These are phyloP conservation scores for Candida anglica DNA, from an alignment of 805 yeast species.

Conservation along the genomic window DNA sequence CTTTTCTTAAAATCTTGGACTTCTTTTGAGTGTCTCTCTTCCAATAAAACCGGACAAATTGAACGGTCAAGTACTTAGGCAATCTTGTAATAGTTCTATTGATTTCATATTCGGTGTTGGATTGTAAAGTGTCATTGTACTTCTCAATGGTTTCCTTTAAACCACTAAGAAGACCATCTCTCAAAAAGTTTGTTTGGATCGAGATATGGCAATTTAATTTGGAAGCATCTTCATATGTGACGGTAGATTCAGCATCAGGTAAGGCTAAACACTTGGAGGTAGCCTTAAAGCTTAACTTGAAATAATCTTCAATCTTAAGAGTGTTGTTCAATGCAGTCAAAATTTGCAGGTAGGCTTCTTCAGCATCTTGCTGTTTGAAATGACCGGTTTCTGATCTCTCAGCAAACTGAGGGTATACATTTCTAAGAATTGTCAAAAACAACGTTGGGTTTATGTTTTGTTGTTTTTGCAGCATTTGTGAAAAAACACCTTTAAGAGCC, in stretches of 20 bases:
- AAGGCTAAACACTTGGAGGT: constrained; percentile 57
- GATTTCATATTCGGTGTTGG: constrained; percentile 69
- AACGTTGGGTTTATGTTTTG: constrained; percentile 61
- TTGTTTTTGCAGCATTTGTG: constrained; percentile 41
- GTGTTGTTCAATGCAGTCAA: constrained; percentile 47
- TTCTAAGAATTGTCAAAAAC: constrained; percentile 63
- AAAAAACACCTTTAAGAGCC: constrained; percentile 42
- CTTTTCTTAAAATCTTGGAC: constrained; percentile 90
- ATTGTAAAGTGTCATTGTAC: constrained; percentile 62
- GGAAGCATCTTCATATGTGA: constrained; percentile 45
- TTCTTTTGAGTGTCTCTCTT: constrained; percentile 86
- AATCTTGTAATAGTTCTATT: constrained; percentile 61
- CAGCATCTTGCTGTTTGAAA: constrained; percentile 96
- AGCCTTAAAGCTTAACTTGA: constrained; percentile 63
- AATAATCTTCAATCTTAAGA: constrained; percentile 51
- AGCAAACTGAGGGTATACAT: constrained; percentile 80
- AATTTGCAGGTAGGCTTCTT: constrained; percentile 86
- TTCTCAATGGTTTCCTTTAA: constrained; percentile 77
- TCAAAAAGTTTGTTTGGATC: constrained; percentile 78
- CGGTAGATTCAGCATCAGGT: constrained; percentile 24
- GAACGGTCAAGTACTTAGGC: constrained; percentile 85
- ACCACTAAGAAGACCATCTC: constrained; percentile 77
- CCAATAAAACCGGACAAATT: constrained; percentile 95
- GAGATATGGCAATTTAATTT: constrained; percentile 90
- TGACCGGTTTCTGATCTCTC: constrained; percentile 68